phyloP scores from a whole-genome alignment of 1,284 basidiomycete genomes.

The Cutaneotrichosporon mucoides region DNA sequence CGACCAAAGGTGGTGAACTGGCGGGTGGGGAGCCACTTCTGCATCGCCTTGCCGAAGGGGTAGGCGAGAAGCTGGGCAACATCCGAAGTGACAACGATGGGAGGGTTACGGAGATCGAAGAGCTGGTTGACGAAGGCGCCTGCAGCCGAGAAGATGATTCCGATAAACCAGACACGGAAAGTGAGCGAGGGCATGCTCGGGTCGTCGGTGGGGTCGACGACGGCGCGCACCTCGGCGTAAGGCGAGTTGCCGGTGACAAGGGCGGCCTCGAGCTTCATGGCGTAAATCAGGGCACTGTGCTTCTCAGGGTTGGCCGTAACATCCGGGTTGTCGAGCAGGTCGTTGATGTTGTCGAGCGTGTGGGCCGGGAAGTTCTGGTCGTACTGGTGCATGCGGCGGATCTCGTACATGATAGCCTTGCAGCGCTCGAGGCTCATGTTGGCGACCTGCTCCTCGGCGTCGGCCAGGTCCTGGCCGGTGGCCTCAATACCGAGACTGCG shows the following conservation, averaged over 20 bases:
- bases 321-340: conserved; percentile 27
- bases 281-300: conserved; percentile 25
- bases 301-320: conserved; percentile 22
- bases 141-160: conserved; percentile 50
- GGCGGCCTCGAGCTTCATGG: conserved; percentile 38
- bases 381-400: conserved; percentile 25
- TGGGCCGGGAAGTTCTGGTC: conserved; percentile 33
- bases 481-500: conserved; percentile 2
- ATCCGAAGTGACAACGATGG: conserved; percentile 28
- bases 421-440: conserved; percentile 22
- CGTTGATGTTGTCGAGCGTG: conserved; percentile 22
- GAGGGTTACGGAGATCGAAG: conserved; percentile 48
- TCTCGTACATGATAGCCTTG: conserved; percentile 24
- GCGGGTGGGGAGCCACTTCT: conserved; percentile 3
- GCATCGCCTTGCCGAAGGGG: conserved; percentile 30
- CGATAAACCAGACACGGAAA: conserved; percentile 71
- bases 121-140: conserved; percentile 67
- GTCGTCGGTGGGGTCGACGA: conserved; percentile 73
- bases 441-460: conserved; percentile 19
- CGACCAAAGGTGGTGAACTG: conserved; percentile 16
- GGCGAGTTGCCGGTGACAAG: conserved; percentile 57
- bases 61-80: conserved; percentile 33
- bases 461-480: conserved; percentile 23
- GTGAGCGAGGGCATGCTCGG: conserved; percentile 74
- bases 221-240: conserved; percentile 81